Conservation (phyloP, 2,329 filamentous ascomycete species). For the Penicillium frequentans region DNA sequence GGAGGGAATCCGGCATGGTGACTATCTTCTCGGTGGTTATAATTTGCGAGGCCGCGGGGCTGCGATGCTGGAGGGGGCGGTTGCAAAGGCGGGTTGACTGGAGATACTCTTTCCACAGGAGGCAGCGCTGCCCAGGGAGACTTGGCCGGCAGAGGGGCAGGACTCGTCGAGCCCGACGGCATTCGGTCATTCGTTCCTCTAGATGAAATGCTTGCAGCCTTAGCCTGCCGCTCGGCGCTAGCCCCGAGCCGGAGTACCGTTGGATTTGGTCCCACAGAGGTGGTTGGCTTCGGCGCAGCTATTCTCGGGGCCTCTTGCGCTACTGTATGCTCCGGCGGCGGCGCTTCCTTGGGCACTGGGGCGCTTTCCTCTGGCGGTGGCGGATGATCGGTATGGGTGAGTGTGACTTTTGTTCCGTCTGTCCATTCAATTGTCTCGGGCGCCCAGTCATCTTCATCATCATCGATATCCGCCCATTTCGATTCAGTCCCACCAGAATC, state of each 20-base stretch:
- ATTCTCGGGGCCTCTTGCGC: slow-evolving; percentile 29
- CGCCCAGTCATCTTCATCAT: slow-evolving; percentile 68
- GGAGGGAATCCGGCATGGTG: slow-evolving; percentile 55
- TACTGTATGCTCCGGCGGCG: slow-evolving; percentile 20
- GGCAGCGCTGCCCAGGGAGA: slow-evolving; percentile 90
- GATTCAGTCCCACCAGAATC: slow-evolving; percentile 62
- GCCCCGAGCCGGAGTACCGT: slow-evolving; percentile 51
- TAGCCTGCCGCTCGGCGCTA: slow-evolving; percentile 48
- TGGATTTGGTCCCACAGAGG: slow-evolving; percentile 50
- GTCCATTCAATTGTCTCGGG: slow-evolving; percentile 69
- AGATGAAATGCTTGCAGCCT: slow-evolving; percentile 43
- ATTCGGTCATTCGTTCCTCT: slow-evolving; percentile 57
- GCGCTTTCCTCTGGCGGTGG: slow-evolving; percentile 19
- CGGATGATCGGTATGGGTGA: slow-evolving; percentile 47
- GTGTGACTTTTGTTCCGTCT: slow-evolving; percentile 65
- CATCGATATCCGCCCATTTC: slow-evolving; percentile 70
- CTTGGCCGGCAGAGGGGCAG: slow-evolving; percentile 67
- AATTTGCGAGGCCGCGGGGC: slow-evolving; percentile 55
- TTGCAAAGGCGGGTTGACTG: slow-evolving; percentile 55
- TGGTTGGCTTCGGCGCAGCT: slow-evolving; percentile 36
- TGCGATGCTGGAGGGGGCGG: slow-evolving; percentile 32
- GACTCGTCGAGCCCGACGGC: slow-evolving; percentile 46
- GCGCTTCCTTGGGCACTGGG: slow-evolving; percentile 25
- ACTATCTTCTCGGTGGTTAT: slow-evolving; percentile 58
- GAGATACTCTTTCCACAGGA: slow-evolving; percentile 78